phyloP scores from a whole-genome alignment of 768 basidiomycete genomes.

The Collybiopsis luxurians region DNA sequence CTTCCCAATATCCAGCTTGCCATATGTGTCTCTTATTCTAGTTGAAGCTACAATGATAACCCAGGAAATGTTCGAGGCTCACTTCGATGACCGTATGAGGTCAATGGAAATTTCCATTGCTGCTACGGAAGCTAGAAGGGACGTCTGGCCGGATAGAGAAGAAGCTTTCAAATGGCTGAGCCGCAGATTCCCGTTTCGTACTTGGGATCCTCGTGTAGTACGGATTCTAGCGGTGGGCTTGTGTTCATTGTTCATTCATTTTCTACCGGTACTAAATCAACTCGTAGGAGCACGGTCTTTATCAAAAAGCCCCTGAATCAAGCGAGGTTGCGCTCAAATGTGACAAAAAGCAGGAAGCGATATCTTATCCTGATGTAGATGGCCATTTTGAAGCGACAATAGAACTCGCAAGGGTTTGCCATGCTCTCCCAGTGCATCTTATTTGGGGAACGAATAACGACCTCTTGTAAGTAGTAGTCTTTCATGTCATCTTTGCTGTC shows the following conservation, averaged over 20 bases:
- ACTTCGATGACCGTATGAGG: slow-evolving; percentile 34
- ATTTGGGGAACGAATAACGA: slow-evolving; percentile 47
- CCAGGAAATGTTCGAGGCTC: slow-evolving; percentile 30
- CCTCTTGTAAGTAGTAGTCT: slow-evolving; percentile 34
- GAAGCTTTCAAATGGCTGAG: slow-evolving; percentile 41
- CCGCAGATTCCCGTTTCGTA: slow-evolving; percentile 43
- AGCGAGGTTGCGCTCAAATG: slow-evolving; percentile 39
- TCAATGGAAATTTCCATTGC: slow-evolving; percentile 34
- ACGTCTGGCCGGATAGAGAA: slow-evolving; percentile 38
- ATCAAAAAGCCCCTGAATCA: slow-evolving; percentile 3
- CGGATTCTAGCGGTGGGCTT: slow-evolving; percentile 34
- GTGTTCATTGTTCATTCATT: not conserved
- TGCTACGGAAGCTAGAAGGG: slow-evolving; percentile 33
- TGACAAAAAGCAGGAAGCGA: slow-evolving; percentile 40
- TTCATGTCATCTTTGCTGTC: not conserved
- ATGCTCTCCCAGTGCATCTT: slow-evolving; percentile 38
- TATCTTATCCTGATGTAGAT: slow-evolving; percentile 41
- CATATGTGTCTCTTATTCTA: slow-evolving; percentile 37
- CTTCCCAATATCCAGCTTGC: slow-evolving; percentile 22
- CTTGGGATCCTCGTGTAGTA: slow-evolving; percentile 42
- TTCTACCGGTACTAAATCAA: not conserved
- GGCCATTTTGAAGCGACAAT: slow-evolving; percentile 40
- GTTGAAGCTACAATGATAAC: slow-evolving; percentile 43
- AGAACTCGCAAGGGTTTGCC: slow-evolving; percentile 31
- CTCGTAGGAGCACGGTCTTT: slow-evolving; percentile 16